Base-by-base conservation (phyloP, 192 early-diverging fungal species). In the Funneliformis geosporum region DNA sequence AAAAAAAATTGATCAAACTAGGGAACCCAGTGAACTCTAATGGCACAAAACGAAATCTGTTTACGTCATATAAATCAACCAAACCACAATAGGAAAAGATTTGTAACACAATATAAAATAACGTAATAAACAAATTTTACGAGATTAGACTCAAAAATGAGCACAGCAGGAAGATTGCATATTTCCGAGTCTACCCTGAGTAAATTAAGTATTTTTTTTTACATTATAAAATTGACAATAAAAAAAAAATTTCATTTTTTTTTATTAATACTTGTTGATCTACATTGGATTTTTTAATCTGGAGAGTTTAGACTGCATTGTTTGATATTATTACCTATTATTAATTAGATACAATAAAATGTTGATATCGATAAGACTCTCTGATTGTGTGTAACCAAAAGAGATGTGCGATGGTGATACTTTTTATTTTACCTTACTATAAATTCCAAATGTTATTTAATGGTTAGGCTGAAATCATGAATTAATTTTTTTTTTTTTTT, bases 1-100 rank as follows among this genome's bases (percentile, higher is more conserved):
- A 69, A 69, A 68, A 69, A 69, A 69, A 69, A 43, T 69, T 69
- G 67, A 69, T 69, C 67, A 69, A 69, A 69, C 50, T 55, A 69
- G 67, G 67, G 67, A 33, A 69, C 67, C 11, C 67, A 43, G 10
- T 40, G 50, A 69, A 69, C 67, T 69, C 67, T 69, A 69, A 69
- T 39, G 39, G 67, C 67, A n/a, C 33, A 55, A 55, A 55, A 55
- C 50, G 62, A 64, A 64, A 64, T 64, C 21, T 64, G 62, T 64
- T 64, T 64, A 64, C 62, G 62, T 64, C 62, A 64, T 64, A 21
- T 27, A 64, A 64, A 27, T 5, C 64, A 33, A 65, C 64, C n/a
- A 65, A 14, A 65, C 64, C n/a, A 33, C 64, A 65, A 33, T 33
- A 65, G 64, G 64, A 65, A 65, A 33, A 60, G 23, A 60, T 60